Evolutionary conservation across 2,329 filamentous ascomycete genomes (phyloP), one percentile per base, ranked within the genome.

Genomic region (Fusarium armeniacum): DNA sequence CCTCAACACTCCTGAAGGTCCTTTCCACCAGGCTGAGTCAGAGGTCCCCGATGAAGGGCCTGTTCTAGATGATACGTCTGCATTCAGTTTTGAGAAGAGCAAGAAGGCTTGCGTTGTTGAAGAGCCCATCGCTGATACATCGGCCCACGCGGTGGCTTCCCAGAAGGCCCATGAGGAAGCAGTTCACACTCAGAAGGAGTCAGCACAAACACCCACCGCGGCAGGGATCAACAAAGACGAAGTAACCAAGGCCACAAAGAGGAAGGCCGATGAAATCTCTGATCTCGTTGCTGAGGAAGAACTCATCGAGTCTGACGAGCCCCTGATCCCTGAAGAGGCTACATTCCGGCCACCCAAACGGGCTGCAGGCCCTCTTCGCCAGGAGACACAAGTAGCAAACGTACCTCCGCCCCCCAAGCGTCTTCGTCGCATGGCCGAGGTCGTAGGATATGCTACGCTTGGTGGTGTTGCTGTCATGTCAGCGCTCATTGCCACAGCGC

Each of bases 381-480:
- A 10, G 18, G 44, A 45, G 18, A 35, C 40, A 32, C 30, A 57
- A 7, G 11, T 33, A 5, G 44, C 43, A 30, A 35, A 43, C 28
- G 24, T 36, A 36, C 36, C 43, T 22, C 71, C 67, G 12, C 74
- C 77, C 18, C 55, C 33, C 5, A 81, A 81, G 49, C 76, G 79
- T 8, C 61, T 81, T 43, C 76, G 77, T 15, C 76, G 75, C 47
- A 76, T 76, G 43, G 80, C 78, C 6, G 80, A 81, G 52, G 76
- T 75, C 0, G 65, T 81, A 26, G 78, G 80, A 11, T 78, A 77
- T 38, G 79, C 77, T 13, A 77, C 80, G 7, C 67, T 81, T 5
- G 80, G 80, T 10, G 80, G 80, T 22, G 72, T 79, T 10, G 79
- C 79, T n/a, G 80, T 81, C 40, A 77, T 81, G 76, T 78, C 79